A percentile compares a stretch with the other conserved stretches of the same genome.
Conservation (phyloP, 2,329 filamentous ascomycete species). For the Leptographium lundbergii region DNA sequence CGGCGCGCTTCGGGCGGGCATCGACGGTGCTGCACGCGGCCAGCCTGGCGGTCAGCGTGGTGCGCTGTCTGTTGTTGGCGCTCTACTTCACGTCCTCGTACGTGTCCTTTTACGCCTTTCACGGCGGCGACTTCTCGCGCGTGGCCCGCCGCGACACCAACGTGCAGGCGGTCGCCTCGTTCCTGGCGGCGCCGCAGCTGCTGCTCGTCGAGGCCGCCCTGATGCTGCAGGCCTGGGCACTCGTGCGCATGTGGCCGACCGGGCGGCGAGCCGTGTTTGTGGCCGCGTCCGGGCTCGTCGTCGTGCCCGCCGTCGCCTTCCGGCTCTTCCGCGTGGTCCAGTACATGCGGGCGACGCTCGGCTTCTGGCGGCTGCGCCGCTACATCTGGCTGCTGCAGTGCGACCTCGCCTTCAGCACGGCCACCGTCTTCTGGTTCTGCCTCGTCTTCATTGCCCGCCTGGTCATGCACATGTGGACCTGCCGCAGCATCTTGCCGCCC, state of each 20-base stretch:
- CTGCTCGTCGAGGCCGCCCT: constrained; percentile 34
- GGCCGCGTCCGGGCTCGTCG: constrained; percentile 22
- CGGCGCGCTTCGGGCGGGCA: constrained; percentile 48
- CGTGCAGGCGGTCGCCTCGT: constrained; percentile 25
- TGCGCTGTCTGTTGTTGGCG: constrained; percentile 44
- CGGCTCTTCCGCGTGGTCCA: constrained; percentile 23
- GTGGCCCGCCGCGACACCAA: constrained; percentile 28
- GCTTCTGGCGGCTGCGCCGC: neutral
- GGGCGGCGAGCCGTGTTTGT: constrained; percentile 18
- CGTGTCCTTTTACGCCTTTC: constrained; percentile 47
- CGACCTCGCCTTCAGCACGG: constrained; percentile 19
- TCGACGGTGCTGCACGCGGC: constrained; percentile 54
- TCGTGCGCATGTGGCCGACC: constrained; percentile 35
- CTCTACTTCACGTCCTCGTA: constrained; percentile 50
- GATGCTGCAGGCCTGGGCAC: constrained; percentile 38
- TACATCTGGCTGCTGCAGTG: constrained; percentile 26
- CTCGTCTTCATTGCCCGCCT: constrained; percentile 41
- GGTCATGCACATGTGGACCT: constrained; percentile 31
- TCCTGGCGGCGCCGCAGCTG: constrained; percentile 30
- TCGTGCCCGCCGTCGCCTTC: constrained; percentile 17
- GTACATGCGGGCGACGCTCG: constrained; percentile 22
- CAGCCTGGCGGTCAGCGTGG: constrained; percentile 46
- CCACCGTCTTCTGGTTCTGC: constrained; percentile 35
- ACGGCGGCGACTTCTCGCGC: constrained; percentile 38
- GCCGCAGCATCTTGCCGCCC: constrained; percentile 32